phyloP scores from a whole-genome alignment of 495 filamentous ascomycete species.

The Lichenothelia convexa region DNA sequence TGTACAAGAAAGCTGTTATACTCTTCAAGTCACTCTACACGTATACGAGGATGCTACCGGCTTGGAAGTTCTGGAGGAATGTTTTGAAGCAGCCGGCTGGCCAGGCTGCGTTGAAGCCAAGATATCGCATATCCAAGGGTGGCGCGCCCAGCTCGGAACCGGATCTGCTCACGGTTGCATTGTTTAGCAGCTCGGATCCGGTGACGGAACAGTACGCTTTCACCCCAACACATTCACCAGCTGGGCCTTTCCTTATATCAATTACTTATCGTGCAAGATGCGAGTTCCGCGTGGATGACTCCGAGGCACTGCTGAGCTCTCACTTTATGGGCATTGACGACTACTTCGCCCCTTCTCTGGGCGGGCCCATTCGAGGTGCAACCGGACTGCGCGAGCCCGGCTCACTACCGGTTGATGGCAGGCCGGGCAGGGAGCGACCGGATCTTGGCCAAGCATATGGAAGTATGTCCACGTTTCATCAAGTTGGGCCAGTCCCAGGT shows the following conservation, averaged over 20 bases:
- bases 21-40: slow-evolving; percentile 86
- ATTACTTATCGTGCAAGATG: slow-evolving; percentile 74
- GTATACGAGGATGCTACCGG: slow-evolving; percentile 63
- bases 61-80: slow-evolving; percentile 45
- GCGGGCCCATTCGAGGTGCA: slow-evolving; percentile 9
- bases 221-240: slow-evolving; percentile 65
- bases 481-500: slow-evolving; percentile 49
- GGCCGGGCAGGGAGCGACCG: slow-evolving; percentile 28
- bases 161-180: slow-evolving; percentile 52
- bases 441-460: slow-evolving; percentile 74
- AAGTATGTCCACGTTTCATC: slow-evolving; percentile 83
- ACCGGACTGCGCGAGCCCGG: slow-evolving; percentile 38
- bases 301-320: slow-evolving; percentile 81
- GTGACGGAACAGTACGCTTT: slow-evolving; percentile 63
- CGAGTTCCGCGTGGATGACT: slow-evolving; percentile 79
- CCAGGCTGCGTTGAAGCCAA: slow-evolving; percentile 45
- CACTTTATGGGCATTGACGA: slow-evolving; percentile 88
- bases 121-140: slow-evolving; percentile 59
- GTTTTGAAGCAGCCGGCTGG: slow-evolving; percentile 54
- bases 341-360: slow-evolving; percentile 59
- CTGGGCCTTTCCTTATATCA: slow-evolving; percentile 61
- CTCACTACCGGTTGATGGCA: slow-evolving; percentile 44
- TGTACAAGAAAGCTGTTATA: slow-evolving; percentile 92
- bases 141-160: slow-evolving; percentile 21
- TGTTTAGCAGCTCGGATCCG: slow-evolving; percentile 46